Base-by-base conservation (phyloP, 1,284 basidiomycete genomes). In the Lignosus rhinocerotis region DNA sequence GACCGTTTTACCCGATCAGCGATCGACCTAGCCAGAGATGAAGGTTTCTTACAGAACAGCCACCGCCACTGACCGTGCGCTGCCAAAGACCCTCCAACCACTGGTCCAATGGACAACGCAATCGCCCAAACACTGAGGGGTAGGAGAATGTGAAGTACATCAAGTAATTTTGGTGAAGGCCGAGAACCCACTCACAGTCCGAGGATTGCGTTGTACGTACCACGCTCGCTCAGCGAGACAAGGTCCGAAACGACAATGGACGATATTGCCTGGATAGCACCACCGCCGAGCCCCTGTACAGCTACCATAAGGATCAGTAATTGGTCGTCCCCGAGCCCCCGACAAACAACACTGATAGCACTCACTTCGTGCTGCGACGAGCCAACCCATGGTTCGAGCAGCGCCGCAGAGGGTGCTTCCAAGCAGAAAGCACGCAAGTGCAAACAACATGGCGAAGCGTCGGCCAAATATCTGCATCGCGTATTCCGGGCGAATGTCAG, bases 271-370 rank as follows among this genome's bases (percentile, higher is more conserved):
- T 75, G 65, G 50, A 82, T 78, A 3, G 76, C 77, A 5, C 81
- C 81, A 5, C 77, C 77, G 8, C 82, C 81, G 41, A 81, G 65
- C 14, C 81, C 80, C 59, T 82, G 80, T 9, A 83, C 65, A 2
- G 74, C 60, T 58, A 38, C n/a, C 12, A 42, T 6, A 10, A 6
- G 2, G 3, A 16, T 38, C 2, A 38, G 36, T 6, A 2, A 25
- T 25, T 25, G 4, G 4, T 25, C 25, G 38, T 55, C 2, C 6
- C n/a, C 32, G 17, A 34, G 17, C 16, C 25, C n/a, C 7, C 2
- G 25, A 25, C 25, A 25, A 4, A 25, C 25, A 2, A 25, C 25
- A 25, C n/a, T n/a, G n/a, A n/a, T 25, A 25, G 4, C 4, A 55
- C 62, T 11, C 36, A 64, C 62, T 56, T n/a, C 79, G 67, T 2